Percentiles rank a stretch among this genome's conserved stretches.
phyloP scores from a whole-genome alignment of 2,329 filamentous ascomycete species.

The Colletotrichum incanum region DNA sequence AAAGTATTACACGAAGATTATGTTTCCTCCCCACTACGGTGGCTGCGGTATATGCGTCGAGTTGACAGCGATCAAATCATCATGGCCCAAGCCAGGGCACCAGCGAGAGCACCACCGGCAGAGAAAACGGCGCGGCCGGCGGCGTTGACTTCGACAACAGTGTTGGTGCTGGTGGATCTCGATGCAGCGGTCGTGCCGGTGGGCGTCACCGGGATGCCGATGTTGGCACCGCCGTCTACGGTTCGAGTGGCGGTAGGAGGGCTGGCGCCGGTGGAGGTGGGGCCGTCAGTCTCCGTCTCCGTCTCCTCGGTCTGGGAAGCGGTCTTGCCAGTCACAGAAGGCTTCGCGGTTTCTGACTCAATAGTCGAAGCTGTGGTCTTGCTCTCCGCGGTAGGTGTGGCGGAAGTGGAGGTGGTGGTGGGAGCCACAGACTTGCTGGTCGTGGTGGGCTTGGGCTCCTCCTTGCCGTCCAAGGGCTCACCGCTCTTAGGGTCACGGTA shows the following conservation, averaged over 20 bases:
- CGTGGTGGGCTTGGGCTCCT: slow-evolving; percentile 34
- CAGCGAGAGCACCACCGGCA: slow-evolving; percentile 8
- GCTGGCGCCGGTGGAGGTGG: slow-evolving; percentile 21
- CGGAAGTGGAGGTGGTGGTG: slow-evolving; percentile 3
- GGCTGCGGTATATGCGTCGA: not conserved
- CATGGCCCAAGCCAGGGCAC: slow-evolving; percentile 24
- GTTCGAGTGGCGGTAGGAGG: slow-evolving; percentile 24
- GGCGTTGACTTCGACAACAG: slow-evolving; percentile 28
- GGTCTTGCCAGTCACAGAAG: slow-evolving; percentile 8
- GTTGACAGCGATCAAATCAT: slow-evolving; percentile 5
- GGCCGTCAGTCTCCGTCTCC: slow-evolving; percentile 4
- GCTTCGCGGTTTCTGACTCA: slow-evolving; percentile 1
- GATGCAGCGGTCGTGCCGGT: slow-evolving; percentile 7
- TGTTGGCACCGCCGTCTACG: slow-evolving; percentile 28
- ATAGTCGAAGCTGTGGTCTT: not conserved
- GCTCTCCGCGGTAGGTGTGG: not conserved
- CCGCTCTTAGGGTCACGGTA: slow-evolving; percentile 57
- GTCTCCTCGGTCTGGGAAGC: slow-evolving; percentile 6
- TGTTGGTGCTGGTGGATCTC: slow-evolving; percentile 25
- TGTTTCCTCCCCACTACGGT: not conserved
- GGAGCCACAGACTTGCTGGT: slow-evolving; percentile 12
- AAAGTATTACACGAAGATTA: slow-evolving; percentile 31
- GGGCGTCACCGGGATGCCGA: slow-evolving; percentile 20
- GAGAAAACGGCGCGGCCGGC: slow-evolving; percentile 34
- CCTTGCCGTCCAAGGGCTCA: slow-evolving; percentile 28